These are phyloP conservation scores for Saturnispora silvae DNA, from an alignment of 805 yeast genomes.

Conservation along the genomic window DNA sequence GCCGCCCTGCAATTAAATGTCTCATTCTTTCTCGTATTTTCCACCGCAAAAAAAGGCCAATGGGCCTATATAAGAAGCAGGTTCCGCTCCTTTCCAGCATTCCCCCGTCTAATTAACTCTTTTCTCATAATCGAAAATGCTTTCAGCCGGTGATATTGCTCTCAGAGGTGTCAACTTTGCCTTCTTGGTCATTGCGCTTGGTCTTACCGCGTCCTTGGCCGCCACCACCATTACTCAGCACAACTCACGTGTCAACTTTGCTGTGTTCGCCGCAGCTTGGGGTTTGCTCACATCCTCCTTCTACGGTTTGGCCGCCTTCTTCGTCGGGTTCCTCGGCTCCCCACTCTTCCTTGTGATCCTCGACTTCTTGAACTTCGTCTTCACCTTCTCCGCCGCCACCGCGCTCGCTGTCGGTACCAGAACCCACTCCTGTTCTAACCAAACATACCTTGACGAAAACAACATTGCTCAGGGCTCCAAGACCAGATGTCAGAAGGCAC, in stretches of 20 bases:
- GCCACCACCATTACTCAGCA: conserved; percentile 42
- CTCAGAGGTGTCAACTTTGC: conserved; percentile 68
- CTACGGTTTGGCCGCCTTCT: conserved; percentile 70
- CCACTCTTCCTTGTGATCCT: conserved; percentile 64
- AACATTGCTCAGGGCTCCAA: conserved; percentile 61
- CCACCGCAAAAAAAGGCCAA: too few species aligned
- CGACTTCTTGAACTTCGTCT: conserved; percentile 83
- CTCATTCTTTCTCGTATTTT: too few species aligned
- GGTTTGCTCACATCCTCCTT: conserved; percentile 72
- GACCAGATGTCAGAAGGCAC: conserved; percentile 92
- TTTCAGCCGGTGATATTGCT: conserved; percentile 64
- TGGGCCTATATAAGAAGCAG: not conserved
- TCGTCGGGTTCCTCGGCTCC: conserved; percentile 74
- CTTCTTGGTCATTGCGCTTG: conserved; percentile 70
- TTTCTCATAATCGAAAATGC: conserved; percentile 19
- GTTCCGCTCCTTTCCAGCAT: not conserved
- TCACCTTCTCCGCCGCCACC: conserved; percentile 90
- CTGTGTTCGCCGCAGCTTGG: conserved; percentile 78
- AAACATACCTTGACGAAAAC: conserved; percentile 53
- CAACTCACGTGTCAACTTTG: conserved; percentile 80
- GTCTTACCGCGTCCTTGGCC: conserved; percentile 82
- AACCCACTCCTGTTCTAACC: conserved; percentile 75
- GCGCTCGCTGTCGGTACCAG: conserved; percentile 88
- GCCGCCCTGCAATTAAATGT: too few species aligned
- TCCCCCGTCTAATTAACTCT: not conserved